Evolutionary conservation across 225 moss, liverwort and hornwort genomes (phyloP).

Genomic region (Sphagnum tenellum): DNA sequence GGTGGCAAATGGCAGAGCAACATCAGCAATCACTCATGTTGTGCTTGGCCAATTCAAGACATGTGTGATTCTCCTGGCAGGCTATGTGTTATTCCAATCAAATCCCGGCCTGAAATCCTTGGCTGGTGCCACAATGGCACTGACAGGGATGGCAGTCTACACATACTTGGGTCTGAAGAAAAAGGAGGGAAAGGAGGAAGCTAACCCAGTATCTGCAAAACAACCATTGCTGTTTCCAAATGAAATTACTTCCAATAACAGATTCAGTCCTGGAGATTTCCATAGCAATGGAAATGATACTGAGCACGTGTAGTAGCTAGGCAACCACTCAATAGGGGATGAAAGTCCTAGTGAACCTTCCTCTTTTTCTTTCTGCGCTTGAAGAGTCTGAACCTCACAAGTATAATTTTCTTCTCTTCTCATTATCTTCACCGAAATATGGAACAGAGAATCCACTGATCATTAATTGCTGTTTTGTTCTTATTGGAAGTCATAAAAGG

Average conservation of each 20-base stretch:
- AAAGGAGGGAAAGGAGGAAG: background rate
- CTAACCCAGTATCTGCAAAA: background rate
- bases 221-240: background rate
- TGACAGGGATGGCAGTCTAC: conserved; percentile 7
- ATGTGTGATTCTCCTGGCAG: conserved; percentile 7
- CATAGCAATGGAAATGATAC: no score
- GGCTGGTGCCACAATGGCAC: conserved; percentile 4
- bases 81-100: conserved; percentile 3
- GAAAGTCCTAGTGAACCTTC: no score
- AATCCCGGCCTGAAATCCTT: conserved; percentile 7
- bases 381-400: no score
- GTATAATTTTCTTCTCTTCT: no score
- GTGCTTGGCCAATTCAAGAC: conserved; percentile 10
- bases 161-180: background rate
- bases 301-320: no score
- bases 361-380: no score
- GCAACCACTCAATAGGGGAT: no score
- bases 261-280: conserved; percentile 1
- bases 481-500: no score
- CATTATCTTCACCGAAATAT: no score
- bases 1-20: conserved; percentile 1
- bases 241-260: conserved; percentile 1
- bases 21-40: conserved; percentile 9
- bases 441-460: no score
- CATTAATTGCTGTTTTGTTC: no score